Evolutionary conservation across 306 rosid genomes (phyloP).

Genomic region (Sesbania bispinosa): DNA sequence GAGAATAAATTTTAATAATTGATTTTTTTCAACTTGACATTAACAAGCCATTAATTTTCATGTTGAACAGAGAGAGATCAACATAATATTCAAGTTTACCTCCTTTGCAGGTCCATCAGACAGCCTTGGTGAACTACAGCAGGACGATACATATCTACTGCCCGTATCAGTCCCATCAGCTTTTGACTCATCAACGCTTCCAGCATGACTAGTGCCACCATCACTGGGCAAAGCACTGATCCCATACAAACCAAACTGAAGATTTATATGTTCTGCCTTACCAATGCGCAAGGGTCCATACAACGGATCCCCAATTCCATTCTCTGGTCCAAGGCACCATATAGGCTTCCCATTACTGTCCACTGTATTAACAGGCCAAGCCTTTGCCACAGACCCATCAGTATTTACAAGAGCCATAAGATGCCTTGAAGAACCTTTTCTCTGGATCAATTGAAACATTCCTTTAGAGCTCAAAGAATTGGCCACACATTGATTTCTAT

Average conservation of each 20-base stretch:
- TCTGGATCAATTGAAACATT: slow-evolving; percentile 93
- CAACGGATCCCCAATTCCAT: slow-evolving; percentile 47
- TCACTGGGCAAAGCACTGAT: slow-evolving; percentile 92
- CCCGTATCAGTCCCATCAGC: slow-evolving; percentile 80
- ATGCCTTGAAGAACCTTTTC: slow-evolving; percentile 83
- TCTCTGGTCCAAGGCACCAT: slow-evolving; percentile 47
- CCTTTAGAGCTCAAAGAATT: slow-evolving; percentile 92
- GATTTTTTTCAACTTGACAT: neutral
- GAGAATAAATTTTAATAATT: neutral
- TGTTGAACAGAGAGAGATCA: neutral
- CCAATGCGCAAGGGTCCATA: slow-evolving; percentile 58
- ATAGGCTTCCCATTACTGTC: slow-evolving; percentile 67
- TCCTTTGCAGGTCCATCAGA: slow-evolving; percentile 78
- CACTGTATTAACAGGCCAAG: slow-evolving; percentile 88
- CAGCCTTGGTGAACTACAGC: slow-evolving; percentile 89
- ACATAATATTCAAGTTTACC: slow-evolving; percentile 39
- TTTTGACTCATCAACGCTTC: slow-evolving; percentile 85
- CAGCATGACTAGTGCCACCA: slow-evolving; percentile 89
- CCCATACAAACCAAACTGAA: slow-evolving; percentile 95
- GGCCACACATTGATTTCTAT: slow-evolving; percentile 83
- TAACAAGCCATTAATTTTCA: neutral
- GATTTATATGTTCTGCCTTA: slow-evolving; percentile 83
- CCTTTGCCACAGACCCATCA: slow-evolving; percentile 95
- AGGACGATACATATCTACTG: slow-evolving; percentile 74
- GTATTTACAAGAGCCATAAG: slow-evolving; percentile 87